Base-by-base conservation (phyloP, 164 flowering plant species). In the Piper longum region DNA sequence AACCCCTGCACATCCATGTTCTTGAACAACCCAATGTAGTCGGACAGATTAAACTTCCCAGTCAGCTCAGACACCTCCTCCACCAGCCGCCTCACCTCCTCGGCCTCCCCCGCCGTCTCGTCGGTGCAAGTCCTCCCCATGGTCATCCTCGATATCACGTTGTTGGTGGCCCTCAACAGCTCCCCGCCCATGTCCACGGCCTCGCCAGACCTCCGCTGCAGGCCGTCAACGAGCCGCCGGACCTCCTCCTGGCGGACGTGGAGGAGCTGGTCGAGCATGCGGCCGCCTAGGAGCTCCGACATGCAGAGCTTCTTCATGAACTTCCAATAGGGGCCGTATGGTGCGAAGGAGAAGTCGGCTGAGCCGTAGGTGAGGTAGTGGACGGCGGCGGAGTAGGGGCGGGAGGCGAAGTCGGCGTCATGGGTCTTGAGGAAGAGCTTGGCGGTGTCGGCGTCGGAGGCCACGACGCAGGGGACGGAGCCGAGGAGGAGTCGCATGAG, bases 271-370 rank as follows among this genome's bases (percentile, higher is more conserved):
- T 64, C 60, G 7, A 84, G 75, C 5, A 64, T 74, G 6, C 71
- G 66, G 17, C 64, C 61, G 2, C 87, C 81, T 0, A 84, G 63
- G 39, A 84, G 83, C 71, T 84, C 80, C 19, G 67, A 58, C 66
- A 71, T 79, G 74, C 78, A 69, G 26, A 84, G 11, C 54, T 83
- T 86, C 65, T 76, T 82, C 65, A 86, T 69, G 71, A 78, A 80
- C 40, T 75, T 81, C 92, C 89, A 84, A 65, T 81, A 83, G 0
- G 83, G 82, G 0, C 89, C 89, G 52, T 78, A 73, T 3, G 81
- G 85, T 0, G 87, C 74, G 41, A 81, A 81, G 26, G 80, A 71
- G 64, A 84, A 75, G 48, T 66, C 76, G 5, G 79, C 70, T 1
- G 75, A 61, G 51, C 72, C 69, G 57, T 84, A 80, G 5, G 78